Evolutionary conservation across 2,329 filamentous ascomycete genomes (phyloP).

Genomic region (Colletotrichum sp.): DNA sequence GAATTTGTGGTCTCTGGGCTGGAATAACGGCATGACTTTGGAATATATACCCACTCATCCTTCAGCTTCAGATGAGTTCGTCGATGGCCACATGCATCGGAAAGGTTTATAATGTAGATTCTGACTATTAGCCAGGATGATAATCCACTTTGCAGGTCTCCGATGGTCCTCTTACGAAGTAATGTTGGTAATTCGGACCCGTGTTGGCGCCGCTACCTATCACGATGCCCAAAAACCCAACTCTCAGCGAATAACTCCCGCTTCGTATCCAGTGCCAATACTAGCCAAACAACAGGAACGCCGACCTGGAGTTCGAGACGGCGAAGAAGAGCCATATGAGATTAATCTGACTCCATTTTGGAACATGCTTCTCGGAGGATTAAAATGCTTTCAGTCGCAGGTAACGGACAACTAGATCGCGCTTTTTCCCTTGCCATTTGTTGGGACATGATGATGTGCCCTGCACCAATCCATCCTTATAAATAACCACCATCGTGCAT

Average conservation of each 20-base stretch:
- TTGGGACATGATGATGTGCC: accelerated
- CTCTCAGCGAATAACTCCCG: neutral
- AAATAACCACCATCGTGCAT: neutral
- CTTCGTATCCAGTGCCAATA: neutral
- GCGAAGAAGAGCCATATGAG: accelerated
- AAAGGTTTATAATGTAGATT: neutral
- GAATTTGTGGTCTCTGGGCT: too few relatives aligned
- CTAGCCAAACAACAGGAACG: neutral
- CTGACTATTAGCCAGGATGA: neutral
- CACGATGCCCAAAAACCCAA: neutral
- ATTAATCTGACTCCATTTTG: neutral
- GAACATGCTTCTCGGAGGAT: neutral
- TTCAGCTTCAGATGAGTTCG: neutral
- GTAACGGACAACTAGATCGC: too few relatives aligned
- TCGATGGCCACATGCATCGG: accelerated
- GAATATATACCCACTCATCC: neutral
- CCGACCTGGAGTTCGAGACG: neutral
- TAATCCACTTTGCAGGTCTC: neutral
- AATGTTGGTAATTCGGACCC: neutral
- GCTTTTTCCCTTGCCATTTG: neutral
- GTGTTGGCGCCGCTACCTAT: neutral
- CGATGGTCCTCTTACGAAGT: too few relatives aligned
- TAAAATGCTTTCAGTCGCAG: too few relatives aligned
- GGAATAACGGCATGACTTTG: neutral
- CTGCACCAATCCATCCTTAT: neutral